Evolutionary conservation across 2,329 filamentous ascomycete species (phyloP).

Genomic region (Arthrobotrys sinensis): DNA sequence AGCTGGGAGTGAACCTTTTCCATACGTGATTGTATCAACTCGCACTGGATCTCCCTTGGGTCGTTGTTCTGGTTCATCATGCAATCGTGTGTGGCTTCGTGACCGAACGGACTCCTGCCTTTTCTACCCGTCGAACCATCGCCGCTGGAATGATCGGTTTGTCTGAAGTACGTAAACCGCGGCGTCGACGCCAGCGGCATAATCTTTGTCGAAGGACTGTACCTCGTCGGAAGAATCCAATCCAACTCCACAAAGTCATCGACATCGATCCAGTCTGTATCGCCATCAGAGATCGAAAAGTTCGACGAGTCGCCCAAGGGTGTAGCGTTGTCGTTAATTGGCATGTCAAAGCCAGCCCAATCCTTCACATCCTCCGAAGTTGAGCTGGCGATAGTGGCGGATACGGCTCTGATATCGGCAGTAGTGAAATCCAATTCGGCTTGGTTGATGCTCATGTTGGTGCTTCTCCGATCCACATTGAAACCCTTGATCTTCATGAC

Average conservation of each 20-base stretch:
- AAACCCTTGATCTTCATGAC: slow-evolving; percentile 79
- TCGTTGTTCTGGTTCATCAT: slow-evolving; percentile 92
- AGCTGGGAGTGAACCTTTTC: slow-evolving; percentile 85
- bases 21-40: slow-evolving; percentile 85
- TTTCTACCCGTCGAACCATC: slow-evolving; percentile 78
- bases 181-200: slow-evolving; percentile 91
- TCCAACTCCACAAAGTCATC: slow-evolving; percentile 98
- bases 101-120: slow-evolving; percentile 88
- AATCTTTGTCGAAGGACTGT: slow-evolving; percentile 93
- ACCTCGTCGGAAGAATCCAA: slow-evolving; percentile 91
- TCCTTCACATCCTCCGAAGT: slow-evolving; percentile 81
- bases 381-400: slow-evolving; percentile 87
- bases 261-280: slow-evolving; percentile 98
- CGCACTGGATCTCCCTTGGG: slow-evolving; percentile 87
- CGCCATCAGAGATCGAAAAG: slow-evolving; percentile 95
- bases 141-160: slow-evolving; percentile 92
- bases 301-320: slow-evolving; percentile 78
- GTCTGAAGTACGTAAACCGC: slow-evolving; percentile 96
- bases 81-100: slow-evolving; percentile 93
- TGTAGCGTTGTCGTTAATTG: slow-evolving; percentile 61
- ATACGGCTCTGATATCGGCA: slow-evolving; percentile 92
- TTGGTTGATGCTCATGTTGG: slow-evolving; percentile 94
- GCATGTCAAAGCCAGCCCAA: slow-evolving; percentile 67
- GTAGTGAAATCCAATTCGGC: slow-evolving; percentile 92
- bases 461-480: slow-evolving; percentile 84